These are phyloP conservation scores for Candida krabiensis DNA, from an alignment of 805 yeast species.

Conservation along the genomic window DNA sequence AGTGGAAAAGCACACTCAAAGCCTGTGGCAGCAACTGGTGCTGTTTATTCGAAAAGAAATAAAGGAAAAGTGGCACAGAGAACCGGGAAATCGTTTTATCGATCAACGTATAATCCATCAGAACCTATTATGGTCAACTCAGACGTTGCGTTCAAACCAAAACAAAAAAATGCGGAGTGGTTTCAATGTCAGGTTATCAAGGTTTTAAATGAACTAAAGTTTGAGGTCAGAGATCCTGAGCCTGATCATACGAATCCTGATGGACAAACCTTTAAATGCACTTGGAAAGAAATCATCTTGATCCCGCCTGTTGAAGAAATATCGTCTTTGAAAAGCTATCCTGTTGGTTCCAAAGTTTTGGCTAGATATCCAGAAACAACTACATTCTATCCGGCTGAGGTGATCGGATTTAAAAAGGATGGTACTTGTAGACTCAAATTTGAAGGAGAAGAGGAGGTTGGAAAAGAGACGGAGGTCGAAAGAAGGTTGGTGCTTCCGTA, in stretches of 20 bases:
- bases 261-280: conserved; percentile 82
- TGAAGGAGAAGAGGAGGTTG: conserved; percentile 97
- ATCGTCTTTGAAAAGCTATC: conserved; percentile 49
- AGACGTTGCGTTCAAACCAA: conserved; percentile 84
- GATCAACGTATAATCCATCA: conserved; percentile 59
- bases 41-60: conserved; percentile 11
- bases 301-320: conserved; percentile 50
- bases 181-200: conserved; percentile 88
- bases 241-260: conserved; percentile 92
- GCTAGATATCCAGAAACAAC: conserved; percentile 98
- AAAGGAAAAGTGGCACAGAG: conserved; percentile 15
- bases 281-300: conserved; percentile 72
- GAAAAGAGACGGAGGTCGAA: conserved; percentile 91
- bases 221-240: conserved; percentile 96
- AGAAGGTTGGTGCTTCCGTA: conserved; percentile 79
- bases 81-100: conserved; percentile 30
- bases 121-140: conserved; percentile 64
- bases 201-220: conserved; percentile 47
- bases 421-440: conserved; percentile 78
- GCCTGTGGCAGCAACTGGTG: background rate
- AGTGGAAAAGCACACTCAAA: background rate
- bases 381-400: conserved; percentile 93
- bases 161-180: conserved; percentile 83
- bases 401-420: conserved; percentile 71
- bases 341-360: conserved; percentile 77